Evolutionary conservation across 2,329 filamentous ascomycete genomes (phyloP).

Genomic region (Pezicula neosporulosa): DNA sequence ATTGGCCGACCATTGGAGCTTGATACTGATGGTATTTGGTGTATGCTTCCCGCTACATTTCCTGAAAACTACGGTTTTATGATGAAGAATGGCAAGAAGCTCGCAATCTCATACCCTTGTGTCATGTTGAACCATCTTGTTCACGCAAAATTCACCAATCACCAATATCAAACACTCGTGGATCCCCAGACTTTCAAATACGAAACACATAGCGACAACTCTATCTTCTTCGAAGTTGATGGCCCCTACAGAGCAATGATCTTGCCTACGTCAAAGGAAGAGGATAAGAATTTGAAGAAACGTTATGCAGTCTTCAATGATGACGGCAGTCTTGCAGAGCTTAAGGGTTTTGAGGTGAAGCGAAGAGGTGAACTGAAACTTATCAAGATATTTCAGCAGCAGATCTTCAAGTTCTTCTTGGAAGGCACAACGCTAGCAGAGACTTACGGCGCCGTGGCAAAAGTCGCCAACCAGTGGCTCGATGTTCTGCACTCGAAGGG

Average conservation of each 20-base stretch:
- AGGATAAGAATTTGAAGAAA: conserved; percentile 99
- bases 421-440: conserved; percentile 84
- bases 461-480: conserved; percentile 93
- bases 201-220: conserved; percentile 96
- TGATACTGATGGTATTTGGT: conserved; percentile 99
- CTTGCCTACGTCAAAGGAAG: conserved; percentile 93
- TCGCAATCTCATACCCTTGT: conserved; percentile 95
- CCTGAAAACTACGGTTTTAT: conserved; percentile 96
- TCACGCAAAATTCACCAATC: conserved; percentile 90
- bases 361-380: conserved; percentile 95
- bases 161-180: conserved; percentile 89
- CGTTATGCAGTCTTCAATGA: conserved; percentile 99
- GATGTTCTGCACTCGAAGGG: conserved; percentile 91
- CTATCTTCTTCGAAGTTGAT: conserved; percentile 99
- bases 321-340: conserved; percentile 87
- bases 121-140: conserved; percentile 99
- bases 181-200: conserved; percentile 82
- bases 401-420: conserved; percentile 99
- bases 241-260: conserved; percentile 98
- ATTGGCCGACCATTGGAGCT: conserved; percentile 90
- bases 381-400: conserved; percentile 99
- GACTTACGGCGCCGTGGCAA: conserved; percentile 88
- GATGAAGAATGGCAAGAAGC: conserved; percentile 91
- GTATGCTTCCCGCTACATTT: conserved; percentile 93
- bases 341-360: conserved; percentile 98